A percentile compares a stretch with the other conserved stretches of the same genome.
Evolutionary conservation across 2,329 filamentous ascomycete genomes (phyloP).

Genomic region (Gnomoniopsis sp.): DNA sequence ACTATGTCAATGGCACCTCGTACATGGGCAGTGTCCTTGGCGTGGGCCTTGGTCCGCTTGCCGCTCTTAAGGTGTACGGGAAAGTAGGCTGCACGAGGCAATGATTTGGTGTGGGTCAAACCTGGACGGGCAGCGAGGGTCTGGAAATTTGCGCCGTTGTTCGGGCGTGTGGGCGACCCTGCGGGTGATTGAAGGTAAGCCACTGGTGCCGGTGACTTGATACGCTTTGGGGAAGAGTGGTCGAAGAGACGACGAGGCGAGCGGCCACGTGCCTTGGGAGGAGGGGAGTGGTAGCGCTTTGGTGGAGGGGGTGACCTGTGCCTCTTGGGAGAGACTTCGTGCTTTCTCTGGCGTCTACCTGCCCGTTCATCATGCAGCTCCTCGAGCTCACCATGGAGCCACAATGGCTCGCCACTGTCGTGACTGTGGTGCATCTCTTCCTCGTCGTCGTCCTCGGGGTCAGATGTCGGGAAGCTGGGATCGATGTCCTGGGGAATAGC

Average conservation of each 20-base stretch:
- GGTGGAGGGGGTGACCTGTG: slow-evolving; percentile 51
- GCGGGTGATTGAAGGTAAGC: slow-evolving; percentile 47
- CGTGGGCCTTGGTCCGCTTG: slow-evolving; percentile 25
- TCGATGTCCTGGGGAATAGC: slow-evolving; percentile 94
- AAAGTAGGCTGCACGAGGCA: slow-evolving; percentile 74
- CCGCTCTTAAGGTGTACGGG: slow-evolving; percentile 52
- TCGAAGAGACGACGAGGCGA: slow-evolving; percentile 61
- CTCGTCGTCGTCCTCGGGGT: slow-evolving; percentile 82
- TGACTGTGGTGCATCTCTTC: slow-evolving; percentile 58
- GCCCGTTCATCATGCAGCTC: slow-evolving; percentile 56
- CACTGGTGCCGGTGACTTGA: slow-evolving; percentile 68
- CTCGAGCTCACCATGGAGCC: slow-evolving; percentile 71
- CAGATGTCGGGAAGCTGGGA: slow-evolving; percentile 92
- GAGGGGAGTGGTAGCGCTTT: slow-evolving; percentile 46
- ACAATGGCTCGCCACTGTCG: slow-evolving; percentile 65
- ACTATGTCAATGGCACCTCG: slow-evolving; percentile 97
- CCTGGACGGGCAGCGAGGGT: slow-evolving; percentile 57
- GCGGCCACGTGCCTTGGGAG: slow-evolving; percentile 47
- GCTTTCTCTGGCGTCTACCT: slow-evolving; percentile 47
- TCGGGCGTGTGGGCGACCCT: slow-evolving; percentile 40
- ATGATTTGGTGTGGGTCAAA: slow-evolving; percentile 76
- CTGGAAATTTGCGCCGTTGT: slow-evolving; percentile 39
- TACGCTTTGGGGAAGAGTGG: slow-evolving; percentile 65
- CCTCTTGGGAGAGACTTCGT: slow-evolving; percentile 57
- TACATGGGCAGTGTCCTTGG: slow-evolving; percentile 58